Base-by-base conservation (phyloP, 2,329 filamentous ascomycete genomes). In the Escovopsis sp. region DNA sequence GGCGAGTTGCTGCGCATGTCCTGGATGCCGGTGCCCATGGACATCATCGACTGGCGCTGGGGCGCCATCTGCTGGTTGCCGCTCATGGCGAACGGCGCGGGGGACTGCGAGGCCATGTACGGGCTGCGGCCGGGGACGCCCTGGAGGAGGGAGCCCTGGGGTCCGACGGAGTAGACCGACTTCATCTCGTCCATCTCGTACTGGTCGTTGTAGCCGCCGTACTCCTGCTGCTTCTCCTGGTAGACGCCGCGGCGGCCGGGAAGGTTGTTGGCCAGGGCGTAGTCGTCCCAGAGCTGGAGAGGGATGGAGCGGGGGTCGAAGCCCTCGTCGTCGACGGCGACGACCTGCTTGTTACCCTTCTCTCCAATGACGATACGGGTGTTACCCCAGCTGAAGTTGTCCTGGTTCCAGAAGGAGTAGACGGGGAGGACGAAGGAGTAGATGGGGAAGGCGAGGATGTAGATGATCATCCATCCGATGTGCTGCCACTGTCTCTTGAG, bases 321-420 rank as follows among this genome's bases (percentile, higher is more conserved):
- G 9, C 73, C 76, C 57, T 91, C 86, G 45, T 83, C 79, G 24
- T 89, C 83, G 3, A 88, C 77, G 0, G 87, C 87, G 41, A 98
- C 72, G n/a, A 95, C 70, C 57, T 94, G 79, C 67, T 94, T 94
- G 57, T 75, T 76, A 48, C 88, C 89, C 61, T 89, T 86, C 61
- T 98, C 91, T 45, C 87, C 89, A 50, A 96, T 84, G 51, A 98
- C 91, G 49, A 98, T 79, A 74, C 91, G 87, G 1, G 91, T 98
- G 66, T 91, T 96, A 72, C 91, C 91, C 91, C 91, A 98, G 2
- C 81, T 81, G 71, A 98, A 98, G 65, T 98, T 89, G 63, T 98
- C 91, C 62, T 95, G 88, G 64, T 95, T 94, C 91, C 91, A 98
- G 80, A 98, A 98, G 0, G 89, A 94, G 68, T 96, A 98, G 48